phyloP scores from a whole-genome alignment of 2,329 filamentous ascomycete species.

The Juglanconis sp. region DNA sequence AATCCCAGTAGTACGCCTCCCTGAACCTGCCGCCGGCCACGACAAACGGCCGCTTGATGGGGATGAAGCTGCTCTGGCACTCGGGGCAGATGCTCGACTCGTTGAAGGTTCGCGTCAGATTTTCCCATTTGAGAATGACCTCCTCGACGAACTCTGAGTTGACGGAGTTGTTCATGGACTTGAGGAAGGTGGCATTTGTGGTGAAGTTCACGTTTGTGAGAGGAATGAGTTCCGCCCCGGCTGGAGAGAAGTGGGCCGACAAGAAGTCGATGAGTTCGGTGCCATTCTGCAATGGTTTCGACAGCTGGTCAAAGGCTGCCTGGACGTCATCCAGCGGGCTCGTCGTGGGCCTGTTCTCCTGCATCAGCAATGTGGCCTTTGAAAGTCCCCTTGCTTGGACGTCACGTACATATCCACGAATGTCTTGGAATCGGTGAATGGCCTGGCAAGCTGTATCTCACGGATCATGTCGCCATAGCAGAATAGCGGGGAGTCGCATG shows the following conservation, averaged over 20 bases:
- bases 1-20: constrained; percentile 71
- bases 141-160: constrained; percentile 59
- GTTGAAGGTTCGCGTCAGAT: constrained; percentile 59
- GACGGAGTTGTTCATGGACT: constrained; percentile 53
- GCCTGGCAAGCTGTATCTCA: constrained; percentile 59
- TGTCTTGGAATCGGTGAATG: constrained; percentile 67
- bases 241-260: constrained; percentile 59
- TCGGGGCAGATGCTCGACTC: constrained; percentile 51
- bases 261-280: constrained; percentile 60
- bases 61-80: constrained; percentile 64
- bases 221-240: constrained; percentile 59
- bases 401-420: constrained; percentile 63
- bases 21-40: constrained; percentile 68
- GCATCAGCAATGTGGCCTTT: background rate
- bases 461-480: constrained; percentile 63
- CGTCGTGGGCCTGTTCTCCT: constrained; percentile 50
- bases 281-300: constrained; percentile 61
- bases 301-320: constrained; percentile 56
- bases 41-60: constrained; percentile 66
- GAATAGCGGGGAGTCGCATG: constrained; percentile 66
- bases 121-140: constrained; percentile 68
- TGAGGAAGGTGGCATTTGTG: constrained; percentile 57
- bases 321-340: constrained; percentile 58
- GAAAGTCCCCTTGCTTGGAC: background rate
- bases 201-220: constrained; percentile 49